A percentile compares a stretch with the other conserved stretches of the same genome.
phyloP scores from a whole-genome alignment of 805 yeast species.

The Suhomyces prunicola region DNA sequence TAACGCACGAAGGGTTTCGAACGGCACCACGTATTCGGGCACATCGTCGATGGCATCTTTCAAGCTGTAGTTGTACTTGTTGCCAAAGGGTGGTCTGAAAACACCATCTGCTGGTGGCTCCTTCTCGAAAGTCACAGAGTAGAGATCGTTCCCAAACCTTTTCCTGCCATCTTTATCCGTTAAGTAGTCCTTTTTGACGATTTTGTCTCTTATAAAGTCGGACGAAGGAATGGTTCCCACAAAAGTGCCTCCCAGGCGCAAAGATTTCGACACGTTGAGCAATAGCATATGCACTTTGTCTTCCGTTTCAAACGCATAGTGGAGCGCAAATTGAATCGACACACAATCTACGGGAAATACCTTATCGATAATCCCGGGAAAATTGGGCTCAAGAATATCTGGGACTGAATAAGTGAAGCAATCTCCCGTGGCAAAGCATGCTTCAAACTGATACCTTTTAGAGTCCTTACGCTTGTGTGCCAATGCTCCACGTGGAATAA shows the following conservation, averaged over 20 bases:
- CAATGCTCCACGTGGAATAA: conserved; percentile 24
- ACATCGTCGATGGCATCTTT: conserved; percentile 95
- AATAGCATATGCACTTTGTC: conserved; percentile 70
- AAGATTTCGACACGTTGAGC: conserved; percentile 69
- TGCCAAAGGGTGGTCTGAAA: conserved; percentile 76
- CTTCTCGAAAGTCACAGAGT: conserved; percentile 76
- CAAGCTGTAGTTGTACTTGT: conserved; percentile 74
- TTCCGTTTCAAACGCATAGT: conserved; percentile 90
- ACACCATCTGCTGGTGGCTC: conserved; percentile 74
- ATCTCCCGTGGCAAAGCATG: conserved; percentile 88
- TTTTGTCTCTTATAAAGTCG: conserved; percentile 71
- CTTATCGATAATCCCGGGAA: conserved; percentile 57
- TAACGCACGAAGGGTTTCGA: conserved; percentile 76
- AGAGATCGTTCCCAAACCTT: conserved; percentile 83
- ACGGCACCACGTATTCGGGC: conserved; percentile 95
- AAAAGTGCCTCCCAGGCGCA: conserved; percentile 80
- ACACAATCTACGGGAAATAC: conserved; percentile 83
- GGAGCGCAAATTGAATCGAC: conserved; percentile 88
- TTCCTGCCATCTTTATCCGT: conserved; percentile 32
- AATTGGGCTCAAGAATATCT: conserved; percentile 58
- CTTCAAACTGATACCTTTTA: conserved; percentile 63
- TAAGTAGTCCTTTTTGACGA: conserved; percentile 45
- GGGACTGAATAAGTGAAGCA: conserved; percentile 74
- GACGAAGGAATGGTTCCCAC: conserved; percentile 94
- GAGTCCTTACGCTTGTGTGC: conserved; percentile 24